phyloP scores from a whole-genome alignment of 257 asterid species.

The Salvia rosmarinus region DNA sequence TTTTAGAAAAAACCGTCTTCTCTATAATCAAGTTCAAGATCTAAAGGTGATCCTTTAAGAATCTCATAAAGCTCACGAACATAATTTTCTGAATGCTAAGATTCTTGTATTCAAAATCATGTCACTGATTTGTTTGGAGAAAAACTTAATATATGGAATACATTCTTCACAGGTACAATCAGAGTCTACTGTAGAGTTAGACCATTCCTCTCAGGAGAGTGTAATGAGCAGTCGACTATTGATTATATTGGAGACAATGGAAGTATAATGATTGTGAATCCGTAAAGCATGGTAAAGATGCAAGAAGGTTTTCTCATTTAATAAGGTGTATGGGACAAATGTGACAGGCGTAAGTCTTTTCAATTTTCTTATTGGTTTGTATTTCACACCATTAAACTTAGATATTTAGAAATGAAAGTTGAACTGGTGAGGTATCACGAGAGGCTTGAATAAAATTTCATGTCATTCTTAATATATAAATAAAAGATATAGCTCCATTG shows the following conservation, averaged over 20 bases:
- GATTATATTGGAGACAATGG: conserved; percentile 94
- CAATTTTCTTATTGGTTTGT: conserved; percentile 24
- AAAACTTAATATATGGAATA: conserved; percentile 5
- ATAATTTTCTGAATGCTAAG: conserved; percentile 10
- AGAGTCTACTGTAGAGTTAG: conserved; percentile 89
- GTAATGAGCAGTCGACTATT: conserved; percentile 68
- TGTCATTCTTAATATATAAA: neutral
- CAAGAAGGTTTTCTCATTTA: conserved; percentile 82
- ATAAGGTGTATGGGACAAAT: conserved; percentile 72
- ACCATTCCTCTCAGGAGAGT: conserved; percentile 67
- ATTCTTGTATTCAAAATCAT: conserved; percentile 16
- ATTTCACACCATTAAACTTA: conserved; percentile 18
- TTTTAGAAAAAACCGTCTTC: conserved; percentile 81
- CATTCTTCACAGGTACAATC: conserved; percentile 61
- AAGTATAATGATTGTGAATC: conserved; percentile 81
- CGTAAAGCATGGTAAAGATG: conserved; percentile 76
- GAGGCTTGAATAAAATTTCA: neutral
- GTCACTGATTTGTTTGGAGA: neutral
- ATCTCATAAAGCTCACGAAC: conserved; percentile 12
- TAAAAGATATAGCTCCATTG: neutral
- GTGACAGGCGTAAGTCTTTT: conserved; percentile 65
- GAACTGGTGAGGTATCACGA: conserved; percentile 9
- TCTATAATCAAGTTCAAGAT: conserved; percentile 92
- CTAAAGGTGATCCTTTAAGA: conserved; percentile 63
- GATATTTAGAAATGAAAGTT: neutral